Evolutionary conservation across 306 rosid genomes (phyloP).

Genomic region (Gastrolobium villosum): DNA sequence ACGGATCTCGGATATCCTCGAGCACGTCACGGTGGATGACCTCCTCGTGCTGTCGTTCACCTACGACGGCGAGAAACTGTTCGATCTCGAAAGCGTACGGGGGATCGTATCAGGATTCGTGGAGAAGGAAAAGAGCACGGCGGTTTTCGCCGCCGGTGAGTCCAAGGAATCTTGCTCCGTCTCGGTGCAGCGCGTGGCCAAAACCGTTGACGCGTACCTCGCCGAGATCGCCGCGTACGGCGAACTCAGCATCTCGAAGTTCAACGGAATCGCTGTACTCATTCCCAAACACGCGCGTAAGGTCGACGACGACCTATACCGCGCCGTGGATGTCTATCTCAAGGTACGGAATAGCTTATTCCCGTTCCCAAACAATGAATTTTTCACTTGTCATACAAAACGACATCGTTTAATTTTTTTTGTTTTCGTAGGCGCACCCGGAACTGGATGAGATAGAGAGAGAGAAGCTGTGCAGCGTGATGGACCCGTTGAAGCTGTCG

Average conservation of each 20-base stretch:
- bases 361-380: neutral
- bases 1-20: conserved; percentile 59
- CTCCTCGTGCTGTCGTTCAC: conserved; percentile 70
- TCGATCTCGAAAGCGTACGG: conserved; percentile 74
- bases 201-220: conserved; percentile 63
- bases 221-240: conserved; percentile 62
- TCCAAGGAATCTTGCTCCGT: conserved; percentile 55
- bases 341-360: conserved; percentile 57
- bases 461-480: conserved; percentile 85
- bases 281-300: conserved; percentile 70
- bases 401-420: neutral
- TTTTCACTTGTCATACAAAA: neutral
- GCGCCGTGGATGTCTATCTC: conserved; percentile 73
- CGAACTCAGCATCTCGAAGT: conserved; percentile 71
- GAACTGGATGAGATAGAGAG: conserved; percentile 83
- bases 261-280: conserved; percentile 66
- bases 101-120: conserved; percentile 63
- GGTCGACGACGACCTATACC: conserved; percentile 75
- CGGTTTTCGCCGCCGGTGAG: conserved; percentile 61
- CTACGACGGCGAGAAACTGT: conserved; percentile 77
- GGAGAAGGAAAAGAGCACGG: conserved; percentile 68
- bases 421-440: conserved; percentile 70
- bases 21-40: conserved; percentile 71
- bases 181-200: conserved; percentile 57
- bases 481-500: conserved; percentile 79